phyloP scores from a whole-genome alignment of 1,139 yeast genomes.

The Yamadazyma triangularis region DNA sequence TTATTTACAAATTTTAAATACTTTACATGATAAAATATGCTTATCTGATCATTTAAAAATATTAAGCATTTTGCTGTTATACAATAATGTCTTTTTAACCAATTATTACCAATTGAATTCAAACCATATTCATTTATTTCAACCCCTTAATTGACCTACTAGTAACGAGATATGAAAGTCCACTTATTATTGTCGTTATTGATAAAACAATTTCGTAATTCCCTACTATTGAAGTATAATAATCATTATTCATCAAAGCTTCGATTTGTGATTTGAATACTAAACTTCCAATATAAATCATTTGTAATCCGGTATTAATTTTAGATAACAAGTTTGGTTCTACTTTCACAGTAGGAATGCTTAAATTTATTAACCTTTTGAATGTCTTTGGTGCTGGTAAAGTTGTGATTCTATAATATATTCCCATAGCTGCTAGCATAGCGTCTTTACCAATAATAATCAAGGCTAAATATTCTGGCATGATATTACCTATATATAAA shows the following conservation, averaged over 20 bases:
- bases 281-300: slow-evolving; percentile 79
- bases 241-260: slow-evolving; percentile 14
- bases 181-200: slow-evolving; percentile 72
- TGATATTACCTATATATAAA: slow-evolving; percentile 62
- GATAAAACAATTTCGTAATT: slow-evolving; percentile 47
- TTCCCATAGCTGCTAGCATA: slow-evolving; percentile 68
- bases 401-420: slow-evolving; percentile 68
- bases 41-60: slow-evolving; percentile 1
- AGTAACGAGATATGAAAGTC: slow-evolving; percentile 68
- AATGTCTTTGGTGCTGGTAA: slow-evolving; percentile 76
- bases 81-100: background rate
- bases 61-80: background rate
- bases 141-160: slow-evolving; percentile 43
- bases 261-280: slow-evolving; percentile 63
- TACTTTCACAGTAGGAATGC: slow-evolving; percentile 81
- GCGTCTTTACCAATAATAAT: slow-evolving; percentile 84
- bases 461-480: slow-evolving; percentile 65
- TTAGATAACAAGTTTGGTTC: slow-evolving; percentile 88
- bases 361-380: slow-evolving; percentile 59
- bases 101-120: slow-evolving; percentile 2
- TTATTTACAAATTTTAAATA: background rate
- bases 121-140: background rate
- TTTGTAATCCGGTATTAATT: slow-evolving; percentile 85
- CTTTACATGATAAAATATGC: slow-evolving; percentile 1
- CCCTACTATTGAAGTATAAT: slow-evolving; percentile 13